A percentile compares a stretch with the other conserved stretches of the same genome.
Conservation (phyloP, 2,329 filamentous ascomycete species). For the Akanthomyces muscarius region DNA sequence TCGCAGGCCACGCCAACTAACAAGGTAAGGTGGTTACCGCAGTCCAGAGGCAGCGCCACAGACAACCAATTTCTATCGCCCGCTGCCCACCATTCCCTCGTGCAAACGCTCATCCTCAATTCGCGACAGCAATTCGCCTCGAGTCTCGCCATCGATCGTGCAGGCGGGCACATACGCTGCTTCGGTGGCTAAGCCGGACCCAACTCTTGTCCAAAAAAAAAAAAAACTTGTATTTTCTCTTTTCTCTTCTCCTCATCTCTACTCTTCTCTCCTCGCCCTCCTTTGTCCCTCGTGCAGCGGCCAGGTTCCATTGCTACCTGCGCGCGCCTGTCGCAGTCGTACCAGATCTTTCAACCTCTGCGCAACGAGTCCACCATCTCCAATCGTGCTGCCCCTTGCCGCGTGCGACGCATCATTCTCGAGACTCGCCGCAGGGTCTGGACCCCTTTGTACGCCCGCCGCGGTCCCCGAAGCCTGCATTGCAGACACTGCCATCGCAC, state of each 20-base stretch:
- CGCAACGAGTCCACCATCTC: not conserved
- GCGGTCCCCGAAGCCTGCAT: not conserved
- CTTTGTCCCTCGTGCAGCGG: not conserved
- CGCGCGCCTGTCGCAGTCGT: not conserved
- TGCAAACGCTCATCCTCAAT: not conserved
- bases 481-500: not conserved
- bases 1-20: no score
- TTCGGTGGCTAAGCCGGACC: not conserved
- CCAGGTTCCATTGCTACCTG: not conserved
- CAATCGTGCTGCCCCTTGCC: not conserved
- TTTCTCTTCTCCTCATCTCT: not conserved
- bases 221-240: not conserved
- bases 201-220: not conserved
- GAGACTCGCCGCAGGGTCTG: not conserved
- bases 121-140: not conserved
- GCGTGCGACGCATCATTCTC: not conserved
- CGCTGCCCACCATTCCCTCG: not conserved
- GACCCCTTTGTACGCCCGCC: slow-evolving; percentile 4
- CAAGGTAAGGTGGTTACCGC: not conserved
- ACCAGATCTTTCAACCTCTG: not conserved
- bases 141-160: not conserved
- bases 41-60: not conserved
- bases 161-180: not conserved
- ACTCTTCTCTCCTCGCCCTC: not conserved
- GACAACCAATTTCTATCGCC: not conserved